Conservation (phyloP, 257 asterid genomes). For the Fraxinus excelsior region DNA sequence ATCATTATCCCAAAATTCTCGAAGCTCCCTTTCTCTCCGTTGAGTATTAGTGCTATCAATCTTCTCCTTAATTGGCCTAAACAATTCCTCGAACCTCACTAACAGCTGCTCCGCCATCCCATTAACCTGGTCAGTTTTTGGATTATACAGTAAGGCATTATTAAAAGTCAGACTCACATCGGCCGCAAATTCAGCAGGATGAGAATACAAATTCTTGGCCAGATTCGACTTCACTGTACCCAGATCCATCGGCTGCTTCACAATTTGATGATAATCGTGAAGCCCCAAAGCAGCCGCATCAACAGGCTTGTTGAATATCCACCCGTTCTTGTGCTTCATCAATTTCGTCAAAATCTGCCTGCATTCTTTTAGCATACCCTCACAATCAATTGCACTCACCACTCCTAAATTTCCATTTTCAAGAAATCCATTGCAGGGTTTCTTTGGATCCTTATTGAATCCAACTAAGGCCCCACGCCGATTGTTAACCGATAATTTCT, state of each 20-base stretch:
- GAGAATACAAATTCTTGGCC: slow-evolving; percentile 43
- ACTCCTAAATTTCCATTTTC: slow-evolving; percentile 31
- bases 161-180: slow-evolving; percentile 85
- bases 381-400: slow-evolving; percentile 37
- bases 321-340: slow-evolving; percentile 61
- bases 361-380: slow-evolving; percentile 68
- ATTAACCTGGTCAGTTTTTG: slow-evolving; percentile 69
- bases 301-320: slow-evolving; percentile 69
- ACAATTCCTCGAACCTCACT: slow-evolving; percentile 69
- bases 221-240: slow-evolving; percentile 81
- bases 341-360: slow-evolving; percentile 61
- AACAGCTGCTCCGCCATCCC: slow-evolving; percentile 67
- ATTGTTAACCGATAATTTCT: slow-evolving; percentile 53
- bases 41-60: slow-evolving; percentile 27
- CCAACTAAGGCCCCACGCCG: slow-evolving; percentile 46
- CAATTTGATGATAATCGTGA: slow-evolving; percentile 86
- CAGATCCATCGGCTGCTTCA: slow-evolving; percentile 92
- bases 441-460: slow-evolving; percentile 43
- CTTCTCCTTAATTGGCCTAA: slow-evolving; percentile 63
- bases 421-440: slow-evolving; percentile 30
- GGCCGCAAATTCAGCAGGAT: slow-evolving; percentile 72
- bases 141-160: slow-evolving; percentile 91
- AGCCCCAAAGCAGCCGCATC: slow-evolving; percentile 69
- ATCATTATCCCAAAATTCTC: slow-evolving; percentile 27
- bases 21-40: slow-evolving; percentile 36